Evolutionary conservation across 129 eudicot species (phyloP).

Genomic region (Lactuca sativa): DNA sequence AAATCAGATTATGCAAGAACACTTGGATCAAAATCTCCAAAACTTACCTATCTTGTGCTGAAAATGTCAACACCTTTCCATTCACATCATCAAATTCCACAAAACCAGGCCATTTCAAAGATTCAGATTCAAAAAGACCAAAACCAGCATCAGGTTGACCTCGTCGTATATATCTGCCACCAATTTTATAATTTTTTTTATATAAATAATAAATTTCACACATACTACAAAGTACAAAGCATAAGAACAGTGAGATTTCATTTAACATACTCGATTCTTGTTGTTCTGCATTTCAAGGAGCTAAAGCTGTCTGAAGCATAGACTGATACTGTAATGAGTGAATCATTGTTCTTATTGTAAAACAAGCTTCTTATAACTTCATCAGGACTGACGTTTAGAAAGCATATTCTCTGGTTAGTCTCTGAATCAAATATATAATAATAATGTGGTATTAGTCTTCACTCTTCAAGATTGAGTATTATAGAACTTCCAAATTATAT

Average conservation of each 20-base stretch:
- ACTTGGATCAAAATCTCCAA: not conserved
- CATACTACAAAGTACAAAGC: not conserved
- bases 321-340: slow-evolving; percentile 95
- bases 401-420: slow-evolving; percentile 84
- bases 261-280: slow-evolving; percentile 69
- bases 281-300: slow-evolving; percentile 91
- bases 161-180: slow-evolving; percentile 63
- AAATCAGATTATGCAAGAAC: slow-evolving; percentile 5
- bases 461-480: not conserved
- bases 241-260: slow-evolving; percentile 15
- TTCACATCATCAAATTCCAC: slow-evolving; percentile 96
- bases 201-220: not conserved
- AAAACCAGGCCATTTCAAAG: slow-evolving; percentile 94
- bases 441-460: not conserved
- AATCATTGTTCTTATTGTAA: slow-evolving; percentile 86
- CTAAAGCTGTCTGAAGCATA: slow-evolving; percentile 85
- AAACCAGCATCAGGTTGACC: slow-evolving; percentile 91
- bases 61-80: slow-evolving; percentile 88
- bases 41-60: slow-evolving; percentile 77
- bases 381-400: slow-evolving; percentile 77
- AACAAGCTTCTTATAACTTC: slow-evolving; percentile 94
- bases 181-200: not conserved
- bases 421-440: slow-evolving; percentile 53
- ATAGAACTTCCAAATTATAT: not conserved
- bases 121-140: slow-evolving; percentile 84